phyloP scores from a whole-genome alignment of 2,329 filamentous ascomycete genomes.

The Exserohilum turcica region DNA sequence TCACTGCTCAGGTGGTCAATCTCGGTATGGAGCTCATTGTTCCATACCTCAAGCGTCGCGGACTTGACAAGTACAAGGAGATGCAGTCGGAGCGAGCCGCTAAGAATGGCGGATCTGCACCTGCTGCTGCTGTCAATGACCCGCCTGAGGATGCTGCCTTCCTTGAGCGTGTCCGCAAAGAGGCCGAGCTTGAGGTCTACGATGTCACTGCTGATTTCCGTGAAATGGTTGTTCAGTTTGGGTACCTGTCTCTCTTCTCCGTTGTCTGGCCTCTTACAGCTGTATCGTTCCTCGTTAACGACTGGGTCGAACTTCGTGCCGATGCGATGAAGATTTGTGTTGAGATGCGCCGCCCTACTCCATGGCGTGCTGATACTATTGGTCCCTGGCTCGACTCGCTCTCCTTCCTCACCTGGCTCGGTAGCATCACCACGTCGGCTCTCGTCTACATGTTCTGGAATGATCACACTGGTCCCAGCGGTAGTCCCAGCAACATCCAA shows the following conservation, averaged over 20 bases:
- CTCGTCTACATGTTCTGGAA: conserved; percentile 88
- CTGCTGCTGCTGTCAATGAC: conserved; percentile 63
- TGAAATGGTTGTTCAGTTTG: conserved; percentile 67
- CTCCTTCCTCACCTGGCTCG: conserved; percentile 90
- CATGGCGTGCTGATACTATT: conserved; percentile 89
- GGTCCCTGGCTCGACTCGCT: conserved; percentile 89
- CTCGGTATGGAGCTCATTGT: conserved; percentile 83
- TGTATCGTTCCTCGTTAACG: conserved; percentile 87
- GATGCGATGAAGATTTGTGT: conserved; percentile 94
- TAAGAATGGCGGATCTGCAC: conserved; percentile 60
- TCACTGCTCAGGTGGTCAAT: conserved; percentile 90
- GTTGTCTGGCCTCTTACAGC: conserved; percentile 94
- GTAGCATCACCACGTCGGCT: conserved; percentile 83
- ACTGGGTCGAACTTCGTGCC: conserved; percentile 92
- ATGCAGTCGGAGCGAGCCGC: conserved; percentile 65
- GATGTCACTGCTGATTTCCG: conserved; percentile 89
- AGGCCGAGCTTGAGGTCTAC: conserved; percentile 82
- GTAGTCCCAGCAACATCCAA: conserved; percentile 71
- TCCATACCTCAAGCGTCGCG: conserved; percentile 80
- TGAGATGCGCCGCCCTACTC: conserved; percentile 85
- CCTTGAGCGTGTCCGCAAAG: conserved; percentile 77
- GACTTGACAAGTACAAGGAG: conserved; percentile 78
- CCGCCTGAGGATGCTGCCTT: conserved; percentile 79
- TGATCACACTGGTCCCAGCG: conserved; percentile 67
- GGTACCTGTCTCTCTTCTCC: conserved; percentile 89